Percentiles rank a stretch among this genome's conserved stretches.
phyloP scores from a whole-genome alignment of 106 monocot genomes.

The Phalaenopsis equestris region DNA sequence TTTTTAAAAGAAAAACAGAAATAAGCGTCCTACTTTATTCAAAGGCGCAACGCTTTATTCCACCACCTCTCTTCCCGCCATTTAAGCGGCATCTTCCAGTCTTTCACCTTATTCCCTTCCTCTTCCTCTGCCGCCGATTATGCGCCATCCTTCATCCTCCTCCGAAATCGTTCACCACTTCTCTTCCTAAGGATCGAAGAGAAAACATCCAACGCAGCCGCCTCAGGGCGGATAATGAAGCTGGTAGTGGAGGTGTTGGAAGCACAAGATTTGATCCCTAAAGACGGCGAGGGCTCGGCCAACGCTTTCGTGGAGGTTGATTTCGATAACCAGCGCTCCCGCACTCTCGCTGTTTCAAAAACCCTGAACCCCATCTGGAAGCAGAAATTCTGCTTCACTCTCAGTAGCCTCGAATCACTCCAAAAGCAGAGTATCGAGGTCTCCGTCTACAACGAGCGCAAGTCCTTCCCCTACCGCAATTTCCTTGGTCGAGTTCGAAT shows the following conservation, averaged over 20 bases:
- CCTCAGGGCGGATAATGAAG: slow-evolving; percentile 23
- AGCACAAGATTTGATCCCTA: slow-evolving; percentile 44
- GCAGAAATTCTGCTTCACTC: slow-evolving; percentile 37
- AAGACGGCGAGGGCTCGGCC: slow-evolving; percentile 59
- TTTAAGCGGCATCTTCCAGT: background rate
- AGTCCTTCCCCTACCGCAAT: slow-evolving; percentile 28
- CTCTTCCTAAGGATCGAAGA: background rate
- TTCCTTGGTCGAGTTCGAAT: slow-evolving; percentile 43
- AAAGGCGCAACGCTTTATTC: slow-evolving; percentile 1
- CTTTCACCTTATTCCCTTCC: background rate
- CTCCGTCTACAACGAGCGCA: slow-evolving; percentile 42
- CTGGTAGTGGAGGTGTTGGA: slow-evolving; percentile 49
- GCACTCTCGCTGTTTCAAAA: too few species aligned
- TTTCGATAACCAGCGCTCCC: too few species aligned
- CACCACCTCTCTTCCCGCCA: slow-evolving; percentile 6
- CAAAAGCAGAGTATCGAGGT: slow-evolving; percentile 20
- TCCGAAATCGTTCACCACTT: too few species aligned
- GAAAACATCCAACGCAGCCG: background rate
- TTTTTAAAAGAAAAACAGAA: too few species aligned
- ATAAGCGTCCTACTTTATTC: background rate
- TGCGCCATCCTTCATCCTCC: background rate
- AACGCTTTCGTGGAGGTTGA: slow-evolving; percentile 32
- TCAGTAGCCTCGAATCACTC: slow-evolving; percentile 18
- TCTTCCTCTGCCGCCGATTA: background rate
- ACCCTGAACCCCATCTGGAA: slow-evolving; percentile 29